Percentiles rank a stretch among this genome's conserved stretches.
Evolutionary conservation across 2,329 filamentous ascomycete genomes (phyloP).

Genomic region (Gaeumannomyces sp.): DNA sequence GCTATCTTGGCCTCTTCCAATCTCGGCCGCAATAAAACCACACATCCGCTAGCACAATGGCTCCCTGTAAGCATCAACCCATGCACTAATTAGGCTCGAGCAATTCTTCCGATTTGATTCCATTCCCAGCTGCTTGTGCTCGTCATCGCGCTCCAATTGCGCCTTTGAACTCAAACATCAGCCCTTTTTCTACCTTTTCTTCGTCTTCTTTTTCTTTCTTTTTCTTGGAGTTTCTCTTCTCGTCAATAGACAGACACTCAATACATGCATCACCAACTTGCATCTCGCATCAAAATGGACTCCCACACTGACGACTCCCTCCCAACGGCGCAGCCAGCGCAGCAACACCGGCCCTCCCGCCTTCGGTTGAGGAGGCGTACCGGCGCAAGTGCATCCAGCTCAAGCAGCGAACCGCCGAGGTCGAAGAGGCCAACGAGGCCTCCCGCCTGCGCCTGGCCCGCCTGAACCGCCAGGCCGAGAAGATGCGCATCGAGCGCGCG

Average conservation of each 20-base stretch:
- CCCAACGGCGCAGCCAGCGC: slow-evolving; percentile 26
- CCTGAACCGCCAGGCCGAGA: slow-evolving; percentile 79
- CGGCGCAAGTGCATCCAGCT: slow-evolving; percentile 94
- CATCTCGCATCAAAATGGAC: slow-evolving; percentile 12
- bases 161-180: not conserved
- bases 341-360: slow-evolving; percentile 61
- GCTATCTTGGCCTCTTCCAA: not conserved
- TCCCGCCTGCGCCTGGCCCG: slow-evolving; percentile 72
- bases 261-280: not conserved
- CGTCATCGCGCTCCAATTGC: not conserved
- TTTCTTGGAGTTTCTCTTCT: not conserved
- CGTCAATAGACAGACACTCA: too few species aligned
- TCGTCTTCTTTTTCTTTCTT: not conserved
- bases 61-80: slow-evolving; percentile 10
- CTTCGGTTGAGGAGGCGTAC: slow-evolving; percentile 92
- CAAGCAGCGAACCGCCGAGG: slow-evolving; percentile 83
- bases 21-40: too few species aligned
- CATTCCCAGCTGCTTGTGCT: not conserved
- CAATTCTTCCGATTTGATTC: not conserved
- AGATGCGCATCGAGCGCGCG: slow-evolving; percentile 81
- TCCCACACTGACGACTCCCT: slow-evolving; percentile 29
- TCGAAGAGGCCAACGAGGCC: slow-evolving; percentile 85
- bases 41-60: slow-evolving; percentile 3
- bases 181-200: not conserved
- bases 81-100: not conserved